Percentiles rank a stretch among this genome's conserved stretches.
phyloP scores from a whole-genome alignment of 768 basidiomycete species.

The Naematelia encephala region DNA sequence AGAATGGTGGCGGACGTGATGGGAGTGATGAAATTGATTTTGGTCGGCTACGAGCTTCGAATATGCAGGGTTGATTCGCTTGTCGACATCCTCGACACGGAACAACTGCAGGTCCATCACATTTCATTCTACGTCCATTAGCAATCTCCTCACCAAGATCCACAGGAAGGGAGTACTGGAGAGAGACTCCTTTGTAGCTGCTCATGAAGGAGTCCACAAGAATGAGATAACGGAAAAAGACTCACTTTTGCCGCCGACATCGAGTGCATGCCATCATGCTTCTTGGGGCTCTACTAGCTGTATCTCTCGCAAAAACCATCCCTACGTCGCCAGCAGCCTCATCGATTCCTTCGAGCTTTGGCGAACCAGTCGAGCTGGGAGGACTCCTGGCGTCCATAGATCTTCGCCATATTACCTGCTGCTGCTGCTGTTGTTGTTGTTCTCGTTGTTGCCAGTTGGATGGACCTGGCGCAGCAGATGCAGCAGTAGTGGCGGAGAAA shows the following conservation, averaged over 20 bases:
- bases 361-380: conserved; percentile 6
- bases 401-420: conserved; percentile 1
- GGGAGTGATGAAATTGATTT: conserved; percentile 45
- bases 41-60: conserved; percentile 41
- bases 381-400: conserved; percentile 20
- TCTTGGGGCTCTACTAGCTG: conserved; percentile 18
- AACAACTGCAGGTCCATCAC: conserved; percentile 38
- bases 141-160: not conserved
- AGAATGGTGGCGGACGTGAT: conserved; percentile 36
- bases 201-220: not conserved
- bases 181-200: not conserved
- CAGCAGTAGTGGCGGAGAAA: conserved; percentile 7
- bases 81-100: conserved; percentile 44
- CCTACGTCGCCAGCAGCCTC: conserved; percentile 6
- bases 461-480: conserved; percentile 1
- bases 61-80: conserved; percentile 36
- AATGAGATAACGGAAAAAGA: not conserved
- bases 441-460: not conserved
- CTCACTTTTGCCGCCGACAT: conserved; percentile 39
- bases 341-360: conserved; percentile 17
- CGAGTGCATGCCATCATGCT: conserved; percentile 37
- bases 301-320: conserved; percentile 17
- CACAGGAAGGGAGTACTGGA: not conserved
- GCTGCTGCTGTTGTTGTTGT: not conserved
- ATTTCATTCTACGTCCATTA: conserved; percentile 41